Base-by-base conservation (phyloP, 2,329 filamentous ascomycete genomes). In the Aspergillus ochraceus region DNA sequence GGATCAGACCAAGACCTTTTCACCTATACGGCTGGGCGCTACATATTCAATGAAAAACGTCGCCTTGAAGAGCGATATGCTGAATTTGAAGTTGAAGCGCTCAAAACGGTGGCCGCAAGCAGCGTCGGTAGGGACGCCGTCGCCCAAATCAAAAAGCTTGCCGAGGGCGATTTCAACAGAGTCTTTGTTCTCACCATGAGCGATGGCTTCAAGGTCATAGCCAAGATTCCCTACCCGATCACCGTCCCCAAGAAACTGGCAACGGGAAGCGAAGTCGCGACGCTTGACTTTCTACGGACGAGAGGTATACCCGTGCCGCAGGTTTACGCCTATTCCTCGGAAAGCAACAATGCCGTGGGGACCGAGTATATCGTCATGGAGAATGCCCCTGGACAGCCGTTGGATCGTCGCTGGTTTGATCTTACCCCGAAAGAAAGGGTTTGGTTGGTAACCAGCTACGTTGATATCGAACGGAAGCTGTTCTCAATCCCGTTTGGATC, bases 291-390 rank as follows among this genome's bases (percentile, higher is more conserved):
- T 56, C 30, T 67, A 4, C 57, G 58, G 20, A 52, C 47, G 9
- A 57, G 57, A 49, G 58, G 55, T 17, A 58, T 64, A 29, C 59
- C 63, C 17, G 62, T 64, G 2, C 53, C 57, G 6, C 22, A 47
- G 14, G 42, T 68, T 20, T 61, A 57, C 54, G 52, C 52, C 2
- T 68, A 62, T 54, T 66, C 60, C 5, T 49, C 65, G 12, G 51
- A 52, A 30, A 4, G 36, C 3, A 50, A 62, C 20, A 67, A 69
- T 55, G 51, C 60, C 4, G 62, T 63, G 26, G 66, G 66, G 1
- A 55, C 50, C 0, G 66, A 68, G 49, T 68, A 68, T 54, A 65
- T 69, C 10, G 61, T 69, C 5, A 68, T 69, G 61, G 61, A 68
- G 51, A 64, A 66, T 20, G 60, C 64, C 19, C 11, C 58, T 12